Evolutionary conservation across 208 protist genomes (phyloP).

Genomic region (Crithidia thermophila): DNA sequence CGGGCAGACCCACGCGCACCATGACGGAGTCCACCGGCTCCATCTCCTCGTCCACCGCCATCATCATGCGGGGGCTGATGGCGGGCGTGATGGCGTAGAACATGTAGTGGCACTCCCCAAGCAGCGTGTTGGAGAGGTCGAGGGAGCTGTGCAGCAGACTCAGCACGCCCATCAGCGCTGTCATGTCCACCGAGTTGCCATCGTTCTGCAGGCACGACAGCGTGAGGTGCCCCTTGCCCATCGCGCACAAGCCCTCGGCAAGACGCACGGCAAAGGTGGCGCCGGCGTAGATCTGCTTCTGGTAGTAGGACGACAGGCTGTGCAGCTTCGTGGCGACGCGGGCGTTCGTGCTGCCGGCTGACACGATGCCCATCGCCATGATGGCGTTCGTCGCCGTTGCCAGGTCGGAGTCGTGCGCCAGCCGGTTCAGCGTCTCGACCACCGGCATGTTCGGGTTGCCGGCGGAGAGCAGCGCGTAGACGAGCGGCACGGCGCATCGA

Average conservation of each 20-base stretch:
- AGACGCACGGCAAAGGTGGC: conserved; percentile 86
- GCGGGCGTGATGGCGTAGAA: conserved; percentile 93
- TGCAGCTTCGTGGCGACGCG: conserved; percentile 95
- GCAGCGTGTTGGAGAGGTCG: conserved; percentile 92
- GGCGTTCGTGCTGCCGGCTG: conserved; percentile 98
- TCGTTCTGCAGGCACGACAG: conserved; percentile 97
- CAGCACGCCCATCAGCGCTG: conserved; percentile 93
- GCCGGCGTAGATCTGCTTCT: conserved; percentile 90
- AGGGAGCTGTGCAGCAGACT: conserved; percentile 92
- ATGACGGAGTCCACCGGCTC: conserved; percentile 91
- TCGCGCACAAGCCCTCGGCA: conserved; percentile 96
- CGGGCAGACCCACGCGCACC: conserved; percentile 92
- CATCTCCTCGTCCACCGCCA: conserved; percentile 96
- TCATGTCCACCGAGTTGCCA: conserved; percentile 76
- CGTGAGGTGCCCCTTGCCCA: conserved; percentile 99
- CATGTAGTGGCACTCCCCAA: conserved; percentile 97
- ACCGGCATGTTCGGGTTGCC: conserved; percentile 96
- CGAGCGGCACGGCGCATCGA: conserved; percentile 97
- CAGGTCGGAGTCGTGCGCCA: conserved; percentile 97
- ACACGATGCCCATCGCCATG: conserved; percentile 96
- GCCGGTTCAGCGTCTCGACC: conserved; percentile 98
- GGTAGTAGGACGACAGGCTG: conserved; percentile 97
- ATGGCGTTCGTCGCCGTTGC: conserved; percentile 96
- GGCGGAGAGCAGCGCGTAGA: conserved; percentile 96
- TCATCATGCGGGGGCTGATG: conserved; percentile 97